Base-by-base conservation (phyloP, 78 protist genomes). In the Bigelowiella natans region DNA sequence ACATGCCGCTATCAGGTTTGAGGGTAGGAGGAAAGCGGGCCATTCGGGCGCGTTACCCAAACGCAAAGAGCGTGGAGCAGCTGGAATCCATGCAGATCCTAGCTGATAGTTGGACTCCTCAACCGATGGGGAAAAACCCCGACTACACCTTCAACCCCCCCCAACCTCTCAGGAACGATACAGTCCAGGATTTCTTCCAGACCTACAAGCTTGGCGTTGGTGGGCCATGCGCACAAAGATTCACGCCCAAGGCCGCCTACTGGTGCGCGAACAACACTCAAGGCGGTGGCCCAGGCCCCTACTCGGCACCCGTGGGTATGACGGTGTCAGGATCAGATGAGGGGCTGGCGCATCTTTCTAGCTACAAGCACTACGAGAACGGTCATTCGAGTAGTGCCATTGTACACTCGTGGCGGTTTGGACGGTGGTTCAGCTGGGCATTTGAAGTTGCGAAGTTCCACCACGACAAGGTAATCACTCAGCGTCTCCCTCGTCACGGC, bases 181-280 rank as follows among this genome's bases (percentile, higher is more conserved):
- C 82, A n/a, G 82, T 63, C 82, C 28, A 29, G 28, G 29, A 29
- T 63, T 63, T n/a, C 29, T 63, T 63, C 29, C 29, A 29, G 82
- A 28, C 28, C 82, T 63, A 63, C 82, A 63, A 63, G 28, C 29
- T 63, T n/a, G 82, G 82, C 36, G 29, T 63, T 28, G 82, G 82
- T n/a, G 82, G 82, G 36, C 82, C 82, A 28, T 63, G 82, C 29
- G 82, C 82, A 63, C 28, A 63, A 28, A 63, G 29, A 28, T 92
- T 39, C 83, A 87, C 88, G 30, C 94, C 94, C 3, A 89, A 91
- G 1, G 91, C 38, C 31, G 34, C 88, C 30, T 92, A 86, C 83
- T 92, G 91, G 92, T 92, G 94, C 90, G 37, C 91, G n/a, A 18
- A 51, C 39, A 36, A 86, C 37, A 73, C 90, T 1, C 28, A 36